These are phyloP conservation scores for Stropharia rugosoannulata DNA, from an alignment of 768 basidiomycete genomes.

Conservation along the genomic window DNA sequence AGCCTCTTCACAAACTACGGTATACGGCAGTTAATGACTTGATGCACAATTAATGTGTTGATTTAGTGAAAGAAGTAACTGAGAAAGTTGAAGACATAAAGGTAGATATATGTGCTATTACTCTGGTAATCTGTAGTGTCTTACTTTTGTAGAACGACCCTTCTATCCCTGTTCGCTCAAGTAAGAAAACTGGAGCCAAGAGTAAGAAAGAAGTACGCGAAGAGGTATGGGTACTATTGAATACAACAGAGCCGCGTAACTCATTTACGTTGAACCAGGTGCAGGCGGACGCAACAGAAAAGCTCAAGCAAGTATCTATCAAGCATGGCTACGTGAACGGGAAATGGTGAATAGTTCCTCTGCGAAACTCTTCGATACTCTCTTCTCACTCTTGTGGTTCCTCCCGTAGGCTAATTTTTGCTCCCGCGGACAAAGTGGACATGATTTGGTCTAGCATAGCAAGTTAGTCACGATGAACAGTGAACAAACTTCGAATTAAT, in stretches of 20 bases:
- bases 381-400: neutral
- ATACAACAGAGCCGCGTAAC: neutral
- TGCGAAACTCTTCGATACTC: neutral
- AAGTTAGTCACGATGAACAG: conserved; percentile 36
- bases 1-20: conserved; percentile 5
- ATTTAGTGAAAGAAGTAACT: conserved; percentile 56
- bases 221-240: conserved; percentile 37
- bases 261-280: conserved; percentile 34
- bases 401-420: conserved; percentile 62
- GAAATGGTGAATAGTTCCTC: conserved; percentile 53
- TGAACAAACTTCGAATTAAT: neutral
- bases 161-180: conserved; percentile 64
- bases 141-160: conserved; percentile 48
- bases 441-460: conserved; percentile 61
- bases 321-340: conserved; percentile 55
- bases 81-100: conserved; percentile 60
- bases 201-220: conserved; percentile 79
- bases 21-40: neutral
- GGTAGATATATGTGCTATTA: conserved; percentile 27
- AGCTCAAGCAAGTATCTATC: conserved; percentile 58
- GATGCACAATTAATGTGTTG: neutral
- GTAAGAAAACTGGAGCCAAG: conserved; percentile 68
- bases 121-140: neutral
- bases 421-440: conserved; percentile 60
- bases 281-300: conserved; percentile 57